Evolutionary conservation across 139 green algal genomes (phyloP), one percentile per base, ranked within the genome.

Genomic region (Tetratostichococcus sp.): DNA sequence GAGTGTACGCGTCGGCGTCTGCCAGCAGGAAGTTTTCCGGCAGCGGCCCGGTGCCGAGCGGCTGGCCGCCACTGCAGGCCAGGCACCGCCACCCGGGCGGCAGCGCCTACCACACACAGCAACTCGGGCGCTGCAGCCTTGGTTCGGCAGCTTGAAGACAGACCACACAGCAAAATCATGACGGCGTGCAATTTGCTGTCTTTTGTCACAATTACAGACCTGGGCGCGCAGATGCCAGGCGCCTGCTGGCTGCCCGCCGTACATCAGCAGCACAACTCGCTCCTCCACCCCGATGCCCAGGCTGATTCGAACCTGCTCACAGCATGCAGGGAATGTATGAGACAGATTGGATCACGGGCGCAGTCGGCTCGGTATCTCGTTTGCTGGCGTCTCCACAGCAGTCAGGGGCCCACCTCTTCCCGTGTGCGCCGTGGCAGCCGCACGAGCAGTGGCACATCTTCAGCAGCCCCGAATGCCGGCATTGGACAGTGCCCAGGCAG

Each of bases 401-500:
- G n/a, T n/a, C n/a, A n/a, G n/a, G n/a, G n/a, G n/a, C 8, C 39
- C 39, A 85, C 79, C 80, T 85, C 39, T 0, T 67, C n/a, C 5
- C 57, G 22, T 22, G 68, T 73, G 8, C 62, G 73, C 23, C 71
- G 69, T 4, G 78, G 78, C 30, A 77, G 75, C 28, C 88, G 76
- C 33, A 92, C 89, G 1, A 93, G 86, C 30, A 93, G 75, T 0
- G 89, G 89, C 11, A 93, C 86, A 70, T 93, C 88, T 25, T 89
- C 73, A 19, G 92, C 80, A 2, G 88, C 76, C 5, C 78, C 70
- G 73, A 93, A 93, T 21, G 89, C 85, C 25, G 88, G 88, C 84
- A 91, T 88, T 34, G 82, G 86, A 6, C 71, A 75, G 43, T 87
- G 80, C 21, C 85, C 84, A n/a, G 86, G 86, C 39, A 89, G 75